Evolutionary conservation across 306 rosid genomes (phyloP).

Genomic region (Leucaena leucocephala): DNA sequence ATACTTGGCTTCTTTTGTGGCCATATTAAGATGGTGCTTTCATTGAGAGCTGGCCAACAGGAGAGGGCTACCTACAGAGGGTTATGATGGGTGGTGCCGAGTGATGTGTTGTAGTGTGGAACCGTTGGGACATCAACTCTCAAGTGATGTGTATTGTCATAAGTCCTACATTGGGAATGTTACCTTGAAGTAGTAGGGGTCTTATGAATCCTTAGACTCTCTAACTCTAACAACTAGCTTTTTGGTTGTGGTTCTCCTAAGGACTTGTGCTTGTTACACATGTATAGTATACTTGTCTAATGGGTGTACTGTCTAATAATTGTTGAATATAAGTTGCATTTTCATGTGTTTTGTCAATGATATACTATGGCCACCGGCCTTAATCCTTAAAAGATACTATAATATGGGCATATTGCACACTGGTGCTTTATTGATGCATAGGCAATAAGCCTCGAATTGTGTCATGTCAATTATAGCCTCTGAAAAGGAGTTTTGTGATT

Average conservation of each 20-base stretch:
- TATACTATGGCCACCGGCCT: neutral
- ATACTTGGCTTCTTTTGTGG: neutral
- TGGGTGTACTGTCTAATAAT: neutral
- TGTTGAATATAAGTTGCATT: neutral
- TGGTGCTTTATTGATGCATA: neutral
- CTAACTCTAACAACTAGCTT: too few relatives aligned
- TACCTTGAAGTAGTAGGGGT: too few relatives aligned
- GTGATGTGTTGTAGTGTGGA: too few relatives aligned
- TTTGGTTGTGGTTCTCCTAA: too few relatives aligned
- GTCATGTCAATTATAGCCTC: neutral
- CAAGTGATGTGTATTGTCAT: too few relatives aligned
- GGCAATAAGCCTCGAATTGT: neutral
- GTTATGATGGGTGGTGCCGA: too few relatives aligned
- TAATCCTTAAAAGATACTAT: neutral
- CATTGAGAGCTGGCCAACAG: too few relatives aligned
- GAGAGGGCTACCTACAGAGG: too few relatives aligned
- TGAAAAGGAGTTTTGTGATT: conserved; percentile 12
- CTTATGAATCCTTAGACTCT: too few relatives aligned
- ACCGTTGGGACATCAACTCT: too few relatives aligned
- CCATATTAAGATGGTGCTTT: neutral
- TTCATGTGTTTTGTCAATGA: neutral
- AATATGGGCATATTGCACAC: neutral
- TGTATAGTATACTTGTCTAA: neutral
- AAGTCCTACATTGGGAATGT: too few relatives aligned
- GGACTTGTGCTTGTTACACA: neutral